Evolutionary conservation across 345 rosid species (phyloP).

Genomic region (Euphorbia lathyris): DNA sequence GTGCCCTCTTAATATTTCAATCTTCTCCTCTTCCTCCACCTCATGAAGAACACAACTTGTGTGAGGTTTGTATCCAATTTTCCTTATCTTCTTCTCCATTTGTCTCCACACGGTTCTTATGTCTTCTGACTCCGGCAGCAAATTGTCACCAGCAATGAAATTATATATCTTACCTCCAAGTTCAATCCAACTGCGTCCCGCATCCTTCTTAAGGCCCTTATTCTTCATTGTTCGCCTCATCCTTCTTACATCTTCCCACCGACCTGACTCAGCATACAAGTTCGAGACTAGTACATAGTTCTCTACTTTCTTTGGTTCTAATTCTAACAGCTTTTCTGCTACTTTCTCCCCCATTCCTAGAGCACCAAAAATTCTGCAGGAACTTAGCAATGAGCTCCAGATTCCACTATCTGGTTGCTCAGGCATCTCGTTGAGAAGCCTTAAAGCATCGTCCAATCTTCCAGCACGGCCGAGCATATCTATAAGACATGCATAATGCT

Average conservation of each 20-base stretch:
- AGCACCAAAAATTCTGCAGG: slow-evolving; percentile 45
- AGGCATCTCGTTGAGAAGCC: slow-evolving; percentile 48
- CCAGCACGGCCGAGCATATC: slow-evolving; percentile 78
- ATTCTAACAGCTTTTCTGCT: slow-evolving; percentile 43
- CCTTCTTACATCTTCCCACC: slow-evolving; percentile 56
- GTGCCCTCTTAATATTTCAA: slow-evolving; percentile 41
- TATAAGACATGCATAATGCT: slow-evolving; percentile 67
- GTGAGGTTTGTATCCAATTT: slow-evolving; percentile 51
- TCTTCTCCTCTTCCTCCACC: slow-evolving; percentile 49
- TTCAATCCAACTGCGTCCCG: slow-evolving; percentile 75
- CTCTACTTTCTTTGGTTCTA: slow-evolving; percentile 57
- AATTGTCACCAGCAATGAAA: slow-evolving; percentile 41
- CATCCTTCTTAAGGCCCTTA: slow-evolving; percentile 50
- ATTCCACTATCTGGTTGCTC: slow-evolving; percentile 54
- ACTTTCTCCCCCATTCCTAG: slow-evolving; percentile 50
- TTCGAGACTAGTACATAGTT: slow-evolving; percentile 63
- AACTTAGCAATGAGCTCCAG: slow-evolving; percentile 70
- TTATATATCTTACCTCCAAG: slow-evolving; percentile 47
- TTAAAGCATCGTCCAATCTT: slow-evolving; percentile 44
- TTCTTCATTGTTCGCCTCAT: slow-evolving; percentile 55
- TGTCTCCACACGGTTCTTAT: slow-evolving; percentile 38
- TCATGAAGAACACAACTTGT: slow-evolving; percentile 55
- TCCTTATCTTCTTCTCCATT: slow-evolving; percentile 38
- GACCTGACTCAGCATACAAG: slow-evolving; percentile 49
- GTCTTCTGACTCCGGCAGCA: slow-evolving; percentile 26